phyloP scores from a whole-genome alignment of 2,329 filamentous ascomycete species.

The Calonectria hongkongensis region DNA sequence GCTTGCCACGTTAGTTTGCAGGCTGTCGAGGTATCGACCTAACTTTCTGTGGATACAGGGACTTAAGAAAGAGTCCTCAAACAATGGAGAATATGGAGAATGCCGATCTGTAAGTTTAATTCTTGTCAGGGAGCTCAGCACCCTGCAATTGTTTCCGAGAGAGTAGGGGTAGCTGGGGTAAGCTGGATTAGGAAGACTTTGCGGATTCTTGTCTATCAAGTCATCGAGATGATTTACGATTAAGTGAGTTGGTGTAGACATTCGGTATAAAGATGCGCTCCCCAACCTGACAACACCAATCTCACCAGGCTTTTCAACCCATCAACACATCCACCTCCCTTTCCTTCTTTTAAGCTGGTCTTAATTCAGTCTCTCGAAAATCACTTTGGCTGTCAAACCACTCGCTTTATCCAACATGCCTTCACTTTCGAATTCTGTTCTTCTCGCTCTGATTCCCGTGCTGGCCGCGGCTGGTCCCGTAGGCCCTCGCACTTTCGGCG shows the following conservation, averaged over 20 bases:
- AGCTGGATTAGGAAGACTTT: constrained; percentile 5
- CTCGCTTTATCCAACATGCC: constrained; percentile 14
- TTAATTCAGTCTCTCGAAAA: constrained; percentile 15
- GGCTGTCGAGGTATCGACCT: neutral
- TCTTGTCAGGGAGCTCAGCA: neutral
- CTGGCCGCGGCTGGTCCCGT: constrained; percentile 22
- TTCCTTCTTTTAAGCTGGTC: constrained; percentile 23
- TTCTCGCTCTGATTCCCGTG: constrained; percentile 14
- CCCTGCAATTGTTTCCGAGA: constrained; percentile 11
- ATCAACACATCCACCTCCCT: constrained; percentile 6
- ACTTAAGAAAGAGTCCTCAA: constrained; percentile 6
- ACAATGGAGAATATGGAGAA: neutral
- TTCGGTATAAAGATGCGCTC: constrained; percentile 1
- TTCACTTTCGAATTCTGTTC: constrained; percentile 18
- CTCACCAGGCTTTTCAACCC: constrained; percentile 11
- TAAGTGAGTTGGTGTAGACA: neutral
- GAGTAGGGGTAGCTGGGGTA: constrained; percentile 9
- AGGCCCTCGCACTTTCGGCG: constrained; percentile 18
- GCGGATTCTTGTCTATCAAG: constrained; percentile 1
- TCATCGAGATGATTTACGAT: neutral
- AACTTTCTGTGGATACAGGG: constrained; percentile 2
- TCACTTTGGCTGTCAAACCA: neutral
- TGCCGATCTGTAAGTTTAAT: neutral
- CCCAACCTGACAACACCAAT: constrained; percentile 9
- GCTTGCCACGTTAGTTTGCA: neutral